phyloP scores from a whole-genome alignment of 129 eudicot genomes.

The Tagetes erecta region DNA sequence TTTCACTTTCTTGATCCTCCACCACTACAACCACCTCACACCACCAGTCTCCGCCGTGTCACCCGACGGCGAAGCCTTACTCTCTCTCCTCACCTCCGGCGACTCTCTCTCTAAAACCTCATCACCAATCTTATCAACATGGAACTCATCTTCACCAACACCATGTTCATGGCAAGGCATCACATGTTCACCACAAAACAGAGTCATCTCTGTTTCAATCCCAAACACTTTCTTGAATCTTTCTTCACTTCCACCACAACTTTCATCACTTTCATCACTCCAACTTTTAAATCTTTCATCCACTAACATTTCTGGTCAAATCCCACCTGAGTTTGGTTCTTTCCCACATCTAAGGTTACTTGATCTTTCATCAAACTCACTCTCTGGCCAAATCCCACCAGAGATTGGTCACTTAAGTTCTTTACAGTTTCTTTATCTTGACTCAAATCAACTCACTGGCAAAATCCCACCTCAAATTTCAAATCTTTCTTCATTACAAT shows the following conservation, averaged over 20 bases:
- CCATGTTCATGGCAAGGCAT: constrained; percentile 97
- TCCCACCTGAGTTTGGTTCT: constrained; percentile 65
- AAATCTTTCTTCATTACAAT: constrained; percentile 71
- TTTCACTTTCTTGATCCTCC: constrained; percentile 33
- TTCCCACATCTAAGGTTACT: constrained; percentile 61
- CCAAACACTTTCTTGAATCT: constrained; percentile 89
- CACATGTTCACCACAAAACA: constrained; percentile 79
- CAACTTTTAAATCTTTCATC: constrained; percentile 92
- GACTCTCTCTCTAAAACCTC: constrained; percentile 44
- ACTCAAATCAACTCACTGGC: constrained; percentile 70
- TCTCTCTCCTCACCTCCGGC: constrained; percentile 61
- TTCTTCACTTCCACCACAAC: constrained; percentile 61
- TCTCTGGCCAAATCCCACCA: constrained; percentile 65
- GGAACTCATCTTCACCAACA: constrained; percentile 71
- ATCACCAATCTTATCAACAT: constrained; percentile 57
- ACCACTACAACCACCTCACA: not conserved
- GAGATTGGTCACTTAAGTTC: constrained; percentile 57
- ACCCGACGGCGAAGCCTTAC: constrained; percentile 72
- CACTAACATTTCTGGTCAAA: constrained; percentile 85
- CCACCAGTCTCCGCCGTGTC: constrained; percentile 49
- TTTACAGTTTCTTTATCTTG: constrained; percentile 78
- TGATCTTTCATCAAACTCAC: constrained; percentile 72
- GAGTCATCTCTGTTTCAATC: constrained; percentile 73
- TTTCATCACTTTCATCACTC: constrained; percentile 74
- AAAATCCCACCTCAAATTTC: constrained; percentile 71